Evolutionary conservation across 2,329 filamentous ascomycete genomes (phyloP), one percentile per base, ranked within the genome.

Genomic region (Neoascochyta sp.): DNA sequence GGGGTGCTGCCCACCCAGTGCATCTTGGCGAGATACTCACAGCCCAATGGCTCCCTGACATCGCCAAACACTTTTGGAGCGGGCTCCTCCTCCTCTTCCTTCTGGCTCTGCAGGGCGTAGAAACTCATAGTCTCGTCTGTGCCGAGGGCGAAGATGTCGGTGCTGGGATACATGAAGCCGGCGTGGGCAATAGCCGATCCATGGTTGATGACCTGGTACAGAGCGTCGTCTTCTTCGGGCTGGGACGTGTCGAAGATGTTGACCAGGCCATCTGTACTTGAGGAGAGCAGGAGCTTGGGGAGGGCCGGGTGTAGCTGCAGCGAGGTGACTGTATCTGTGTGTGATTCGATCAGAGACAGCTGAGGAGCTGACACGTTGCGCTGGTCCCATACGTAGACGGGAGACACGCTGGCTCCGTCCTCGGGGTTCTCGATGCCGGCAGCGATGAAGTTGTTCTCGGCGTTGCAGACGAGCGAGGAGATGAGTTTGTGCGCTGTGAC

Each of bases 121-220:
- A 88, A 72, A 11, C 82, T 80, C 41, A 88, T 75, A 36, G 78
- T 80, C 66, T 92, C 86, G 55, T 90, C 86, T 36, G 87, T 83
- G 1, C 82, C 86, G 7, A 89, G 64, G 4, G 82, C 83, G 42
- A 79, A 86, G 17, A 88, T 74, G 21, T 60, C 53, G 3, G 54
- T 61, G 21, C 39, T 41, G 1, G 54, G 53, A 25, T 69, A 76
- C 32, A 90, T 67, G 64, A 88, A 89, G 4, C 79, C 81, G 9
- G 84, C 80, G 45, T 78, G 81, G 58, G 87, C 83, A 42, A 90
- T 76, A 0, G 83, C 86, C 18, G 80, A 77, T 20, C 76, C 74
- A 54, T 86, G 83, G 60, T 90, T 90, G 57, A 89, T 80, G 9
- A 86, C 84, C 62, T 87, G 83, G 36, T 83, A 69, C 12, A 88